Evolutionary conservation across 352 stramenopile species (phyloP), one percentile per base, ranked within the genome.

Genomic region (Pythium pyrilobum): DNA sequence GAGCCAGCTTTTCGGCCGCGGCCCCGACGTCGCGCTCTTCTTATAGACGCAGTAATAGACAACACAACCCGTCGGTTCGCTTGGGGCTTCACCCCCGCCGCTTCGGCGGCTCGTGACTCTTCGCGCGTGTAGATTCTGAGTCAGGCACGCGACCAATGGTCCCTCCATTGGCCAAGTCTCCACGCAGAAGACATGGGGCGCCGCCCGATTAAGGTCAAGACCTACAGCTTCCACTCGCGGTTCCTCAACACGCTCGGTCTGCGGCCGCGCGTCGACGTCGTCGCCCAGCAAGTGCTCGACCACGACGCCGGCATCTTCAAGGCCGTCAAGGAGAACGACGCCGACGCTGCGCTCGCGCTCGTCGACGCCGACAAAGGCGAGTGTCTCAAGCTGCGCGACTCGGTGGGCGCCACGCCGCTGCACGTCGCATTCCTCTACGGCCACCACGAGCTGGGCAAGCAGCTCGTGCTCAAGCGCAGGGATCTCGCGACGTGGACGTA

Each of bases 381-480:
- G 8, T 78, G 74, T 16, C 45, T 87, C 34, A 31, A 58, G 20
- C 34, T 71, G 18, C 69, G 77, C 9, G 77, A 87, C 50, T 76
- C 67, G 23, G 76, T 80, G 12, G 74, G 69, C 16, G 71, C 72
- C 0, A 66, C 73, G 5, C 71, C 73, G 4, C 45, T 87, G 1
- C 74, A 81, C 38, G 67, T 85, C 5, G 72, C 77, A 0, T 85
- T 84, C 39, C 66, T 87, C 0, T 85, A 72, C n/a, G 66, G 67
- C 13, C 74, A 87, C 54, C 74, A 74, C 25, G 72, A 78, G 15
- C 52, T 87, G 12, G 74, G 70, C 15, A 81, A 81, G 43, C 38
- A 34, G 29, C 55, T 87, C n/a, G 55, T 84, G 10, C 41, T 67
- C 39, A 44, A 58, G 12, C 47, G 57, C 21, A 64, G 56, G 27